Evolutionary conservation across 2,329 filamentous ascomycete species (phyloP).

Genomic region (Hirsutella rhossiliensis): DNA sequence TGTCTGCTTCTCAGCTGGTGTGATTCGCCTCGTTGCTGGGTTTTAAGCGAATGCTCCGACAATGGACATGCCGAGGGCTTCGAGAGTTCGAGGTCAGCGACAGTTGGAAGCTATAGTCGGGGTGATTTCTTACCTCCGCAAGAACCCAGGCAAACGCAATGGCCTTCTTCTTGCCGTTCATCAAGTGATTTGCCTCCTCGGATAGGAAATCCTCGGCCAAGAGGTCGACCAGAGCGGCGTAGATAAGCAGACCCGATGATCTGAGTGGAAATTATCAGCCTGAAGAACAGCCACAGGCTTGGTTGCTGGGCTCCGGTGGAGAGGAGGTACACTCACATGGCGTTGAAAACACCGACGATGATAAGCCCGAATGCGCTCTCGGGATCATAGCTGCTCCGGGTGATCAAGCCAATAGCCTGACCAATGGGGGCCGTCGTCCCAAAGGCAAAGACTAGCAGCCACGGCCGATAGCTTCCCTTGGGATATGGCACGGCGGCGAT

Average conservation of each 20-base stretch:
- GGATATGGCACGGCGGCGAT: conserved; percentile 56
- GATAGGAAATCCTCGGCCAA: conserved; percentile 55
- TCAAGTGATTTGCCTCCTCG: conserved; percentile 34
- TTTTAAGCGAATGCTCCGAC: conserved; percentile 20
- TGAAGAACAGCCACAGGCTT: conserved; percentile 4
- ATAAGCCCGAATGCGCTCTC: conserved; percentile 52
- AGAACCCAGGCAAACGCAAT: conserved; percentile 39
- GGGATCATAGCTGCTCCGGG: conserved; percentile 47
- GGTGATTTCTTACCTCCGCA: conserved; percentile 31
- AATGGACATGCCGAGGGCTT: conserved; percentile 3
- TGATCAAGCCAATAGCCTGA: conserved; percentile 48
- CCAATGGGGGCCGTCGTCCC: conserved; percentile 53
- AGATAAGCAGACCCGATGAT: conserved; percentile 48
- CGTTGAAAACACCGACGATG: conserved; percentile 53
- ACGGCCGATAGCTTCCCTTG: conserved; percentile 42
- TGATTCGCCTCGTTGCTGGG: too few species aligned
- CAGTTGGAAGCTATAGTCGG: too few species aligned
- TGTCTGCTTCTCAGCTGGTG: too few species aligned
- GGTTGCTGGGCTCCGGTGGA: conserved; percentile 1
- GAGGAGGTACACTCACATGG: conserved; percentile 35
- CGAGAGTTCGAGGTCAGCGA: not conserved
- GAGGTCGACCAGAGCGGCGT: conserved; percentile 50
- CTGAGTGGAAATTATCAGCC: conserved; percentile 19
- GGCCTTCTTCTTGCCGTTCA: conserved; percentile 41
- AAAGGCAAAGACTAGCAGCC: conserved; percentile 49